These are phyloP conservation scores for Amphicarpaea edgeworthii DNA, from an alignment of 306 rosid genomes.

Conservation along the genomic window DNA sequence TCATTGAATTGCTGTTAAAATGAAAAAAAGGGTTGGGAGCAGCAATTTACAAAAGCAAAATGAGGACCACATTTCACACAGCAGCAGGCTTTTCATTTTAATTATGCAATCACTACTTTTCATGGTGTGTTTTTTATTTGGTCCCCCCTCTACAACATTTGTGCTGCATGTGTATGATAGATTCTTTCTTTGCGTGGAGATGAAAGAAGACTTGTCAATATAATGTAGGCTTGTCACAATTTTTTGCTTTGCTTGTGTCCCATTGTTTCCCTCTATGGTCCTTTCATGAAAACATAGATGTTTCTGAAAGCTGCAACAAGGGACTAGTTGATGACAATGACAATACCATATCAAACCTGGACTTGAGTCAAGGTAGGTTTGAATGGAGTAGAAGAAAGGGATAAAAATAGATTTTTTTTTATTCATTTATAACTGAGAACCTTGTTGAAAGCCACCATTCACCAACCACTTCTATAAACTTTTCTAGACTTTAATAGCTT, in stretches of 20 bases:
- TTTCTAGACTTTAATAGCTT: background rate
- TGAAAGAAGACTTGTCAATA: conserved; percentile 33
- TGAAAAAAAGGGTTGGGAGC: conserved; percentile 15
- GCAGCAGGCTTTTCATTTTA: conserved; percentile 35
- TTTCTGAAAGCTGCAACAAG: conserved; percentile 44
- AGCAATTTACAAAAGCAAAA: conserved; percentile 35
- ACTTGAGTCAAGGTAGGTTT: background rate
- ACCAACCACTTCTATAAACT: background rate
- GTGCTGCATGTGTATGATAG: conserved; percentile 33
- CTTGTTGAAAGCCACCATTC: background rate
- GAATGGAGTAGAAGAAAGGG: conserved; percentile 9
- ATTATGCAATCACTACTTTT: conserved; percentile 43
- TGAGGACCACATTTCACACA: conserved; percentile 38
- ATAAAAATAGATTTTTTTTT: background rate
- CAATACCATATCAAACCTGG: background rate
- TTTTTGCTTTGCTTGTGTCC: conserved; percentile 31
- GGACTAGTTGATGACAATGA: conserved; percentile 33
- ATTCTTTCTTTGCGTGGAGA: conserved; percentile 34
- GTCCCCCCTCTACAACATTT: conserved; percentile 50
- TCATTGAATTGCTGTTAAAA: conserved; percentile 19
- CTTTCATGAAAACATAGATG: conserved; percentile 39
- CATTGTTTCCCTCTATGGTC: conserved; percentile 35
- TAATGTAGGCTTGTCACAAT: conserved; percentile 41
- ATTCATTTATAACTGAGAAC: background rate
- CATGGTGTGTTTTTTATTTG: conserved; percentile 45